Evolutionary conservation across 2,329 filamentous ascomycete genomes (phyloP).

Genomic region (Paracorniculantispora psalliotae): DNA sequence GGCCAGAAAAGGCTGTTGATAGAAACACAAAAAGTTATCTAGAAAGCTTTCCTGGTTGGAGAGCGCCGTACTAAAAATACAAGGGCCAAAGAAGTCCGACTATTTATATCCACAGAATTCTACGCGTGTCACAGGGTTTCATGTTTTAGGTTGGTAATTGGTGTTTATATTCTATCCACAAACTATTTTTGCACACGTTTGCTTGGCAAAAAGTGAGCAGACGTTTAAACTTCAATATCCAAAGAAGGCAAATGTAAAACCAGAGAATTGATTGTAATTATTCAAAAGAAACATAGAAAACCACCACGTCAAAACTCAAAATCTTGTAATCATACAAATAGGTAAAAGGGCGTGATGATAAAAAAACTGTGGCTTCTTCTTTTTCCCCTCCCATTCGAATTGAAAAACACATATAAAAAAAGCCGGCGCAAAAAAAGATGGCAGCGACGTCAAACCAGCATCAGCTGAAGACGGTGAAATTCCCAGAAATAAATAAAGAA

Average conservation of each 20-base stretch:
- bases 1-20: conserved; percentile 5
- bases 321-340: background rate
- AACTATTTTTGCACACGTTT: background rate
- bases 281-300: background rate
- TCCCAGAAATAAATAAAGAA: no score
- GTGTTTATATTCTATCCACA: background rate
- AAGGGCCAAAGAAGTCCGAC: conserved; percentile 13
- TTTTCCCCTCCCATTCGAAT: background rate
- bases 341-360: background rate
- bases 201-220: no score
- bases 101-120: background rate
- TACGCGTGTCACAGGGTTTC: background rate
- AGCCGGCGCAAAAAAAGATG: background rate
- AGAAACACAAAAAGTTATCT: background rate
- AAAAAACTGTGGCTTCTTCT: background rate
- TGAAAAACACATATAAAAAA: background rate
- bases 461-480: no score
- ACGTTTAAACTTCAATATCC: no score
- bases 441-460: background rate
- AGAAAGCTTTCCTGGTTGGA: background rate
- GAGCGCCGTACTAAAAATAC: conserved; percentile 3
- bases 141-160: background rate
- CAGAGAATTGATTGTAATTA: background rate
- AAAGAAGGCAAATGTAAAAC: no score
- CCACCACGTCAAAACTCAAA: background rate